These are phyloP conservation scores for Craterostigma plantagineum DNA, from an alignment of 257 asterid genomes.

Conservation along the genomic window DNA sequence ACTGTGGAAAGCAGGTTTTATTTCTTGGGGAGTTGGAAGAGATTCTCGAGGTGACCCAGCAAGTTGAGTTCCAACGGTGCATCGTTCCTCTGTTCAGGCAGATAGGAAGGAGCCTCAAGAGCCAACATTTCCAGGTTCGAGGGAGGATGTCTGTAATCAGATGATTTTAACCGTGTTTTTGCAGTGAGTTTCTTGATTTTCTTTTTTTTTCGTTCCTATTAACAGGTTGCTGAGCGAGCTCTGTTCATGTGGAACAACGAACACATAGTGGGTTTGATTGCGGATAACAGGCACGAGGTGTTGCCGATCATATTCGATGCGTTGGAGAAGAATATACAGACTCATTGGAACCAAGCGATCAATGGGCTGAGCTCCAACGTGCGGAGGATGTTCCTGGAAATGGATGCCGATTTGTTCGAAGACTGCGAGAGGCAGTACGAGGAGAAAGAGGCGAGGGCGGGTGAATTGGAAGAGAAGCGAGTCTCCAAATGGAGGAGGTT, in stretches of 20 bases:
- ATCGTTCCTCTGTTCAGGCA: constrained; percentile 10
- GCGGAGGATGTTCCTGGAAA: constrained; percentile 24
- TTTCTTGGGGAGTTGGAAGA: constrained; percentile 13
- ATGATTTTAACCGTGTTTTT: too few species aligned
- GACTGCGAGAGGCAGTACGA: constrained; percentile 21
- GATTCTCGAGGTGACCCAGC: constrained; percentile 11
- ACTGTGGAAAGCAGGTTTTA: constrained; percentile 15
- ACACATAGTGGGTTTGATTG: constrained; percentile 22
- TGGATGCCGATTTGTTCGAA: constrained; percentile 24
- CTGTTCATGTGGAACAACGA: constrained; percentile 28
- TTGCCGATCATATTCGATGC: constrained; percentile 24
- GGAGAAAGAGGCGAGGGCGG: constrained; percentile 12
- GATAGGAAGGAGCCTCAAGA: constrained; percentile 10
- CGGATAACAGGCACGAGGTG: constrained; percentile 18
- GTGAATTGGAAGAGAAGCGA: not conserved
- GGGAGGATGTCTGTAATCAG: not conserved
- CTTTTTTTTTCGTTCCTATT: not conserved
- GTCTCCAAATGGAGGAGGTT: not conserved
- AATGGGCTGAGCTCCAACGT: constrained; percentile 25
- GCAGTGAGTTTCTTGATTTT: too few species aligned
- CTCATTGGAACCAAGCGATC: constrained; percentile 30
- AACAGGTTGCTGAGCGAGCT: constrained; percentile 30
- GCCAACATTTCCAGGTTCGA: constrained; percentile 12
- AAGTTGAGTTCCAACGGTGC: constrained; percentile 9
- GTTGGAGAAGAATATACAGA: constrained; percentile 20